Base-by-base conservation (phyloP, 2,329 filamentous ascomycete genomes). In the Colletotrichum paranaense region DNA sequence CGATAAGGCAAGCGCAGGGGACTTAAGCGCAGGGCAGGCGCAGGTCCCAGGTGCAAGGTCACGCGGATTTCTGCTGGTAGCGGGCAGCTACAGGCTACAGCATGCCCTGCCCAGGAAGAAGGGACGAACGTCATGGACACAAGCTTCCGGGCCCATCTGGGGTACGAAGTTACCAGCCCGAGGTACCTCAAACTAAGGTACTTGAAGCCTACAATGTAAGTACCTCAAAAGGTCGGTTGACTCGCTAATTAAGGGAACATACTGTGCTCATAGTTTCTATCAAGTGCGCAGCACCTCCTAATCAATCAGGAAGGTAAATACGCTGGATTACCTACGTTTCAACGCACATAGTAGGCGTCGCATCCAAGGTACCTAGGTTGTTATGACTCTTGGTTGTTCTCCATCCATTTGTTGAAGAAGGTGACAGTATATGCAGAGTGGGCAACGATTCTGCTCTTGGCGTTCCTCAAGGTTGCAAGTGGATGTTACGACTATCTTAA, bases 81-180 rank as follows among this genome's bases (percentile, higher is more conserved):
- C 46, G 55, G 67, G 42, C 28, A 64, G 42, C 22, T 70, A 57
- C 59, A 38, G 32, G 26, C 46, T 7, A 64, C 12, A 24, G 49
- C 30, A 56, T 35, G 49, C 28, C 38, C 38, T 35, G 38, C 38
- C 22, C 46, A n/a, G 22, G 46, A 30, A 70, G 70, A 70, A 59
- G 52, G 70, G 67, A 73, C 30, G 70, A 73, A 73, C 70, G 60
- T 65, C 60, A 65, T 62, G 55, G 46, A 38, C 59, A 42, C 57
- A 67, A 62, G 69, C 49, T 56, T 64, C 62, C 62, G 22, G 49
- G 32, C 28, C 49, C 14, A 19, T 14, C n/a, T 49, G 19, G 42
- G 42, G 32, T 35, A 35, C 32, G 32, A 35, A 35, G 32, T 11
- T 12, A 35, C 32, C 32, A 35, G 12, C 32, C 32, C 30, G 9